Evolutionary conservation across 2,329 filamentous ascomycete genomes (phyloP).

Genomic region (Colletotrichum spinosum): DNA sequence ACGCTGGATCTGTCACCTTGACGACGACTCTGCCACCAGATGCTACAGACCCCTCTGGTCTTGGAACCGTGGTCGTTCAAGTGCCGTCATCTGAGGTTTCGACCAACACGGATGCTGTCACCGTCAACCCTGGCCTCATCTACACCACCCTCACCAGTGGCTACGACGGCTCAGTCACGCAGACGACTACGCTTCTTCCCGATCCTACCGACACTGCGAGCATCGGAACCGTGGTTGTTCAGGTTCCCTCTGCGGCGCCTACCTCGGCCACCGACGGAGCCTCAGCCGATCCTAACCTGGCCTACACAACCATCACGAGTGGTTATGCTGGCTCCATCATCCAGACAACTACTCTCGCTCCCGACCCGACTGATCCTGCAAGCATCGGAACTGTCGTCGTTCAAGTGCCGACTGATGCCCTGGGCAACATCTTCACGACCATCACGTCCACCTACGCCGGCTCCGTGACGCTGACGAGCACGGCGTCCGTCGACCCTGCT

Average conservation of each 20-base stretch:
- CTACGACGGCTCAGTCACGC: conserved; percentile 1
- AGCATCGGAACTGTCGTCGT: neutral
- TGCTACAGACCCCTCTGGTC: neutral
- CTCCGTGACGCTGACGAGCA: neutral
- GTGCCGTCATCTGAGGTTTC: neutral
- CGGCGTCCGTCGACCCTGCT: neutral
- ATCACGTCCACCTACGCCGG: conserved; percentile 16
- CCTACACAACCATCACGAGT: conserved; percentile 14
- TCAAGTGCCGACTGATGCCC: neutral
- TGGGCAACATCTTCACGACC: conserved; percentile 3
- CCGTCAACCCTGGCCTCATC: neutral
- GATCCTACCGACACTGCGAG: neutral
- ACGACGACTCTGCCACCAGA: neutral
- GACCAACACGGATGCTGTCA: neutral
- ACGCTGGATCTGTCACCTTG: neutral
- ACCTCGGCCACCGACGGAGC: neutral
- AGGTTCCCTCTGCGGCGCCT: neutral
- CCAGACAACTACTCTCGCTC: neutral
- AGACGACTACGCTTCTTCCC: neutral
- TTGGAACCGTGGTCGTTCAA: neutral
- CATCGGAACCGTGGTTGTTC: neutral
- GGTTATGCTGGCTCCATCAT: neutral
- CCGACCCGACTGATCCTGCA: neutral
- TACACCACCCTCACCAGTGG: neutral
- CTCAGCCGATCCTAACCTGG: neutral